phyloP scores from a whole-genome alignment of 345 rosid species.

The Lepidium aucheri region DNA sequence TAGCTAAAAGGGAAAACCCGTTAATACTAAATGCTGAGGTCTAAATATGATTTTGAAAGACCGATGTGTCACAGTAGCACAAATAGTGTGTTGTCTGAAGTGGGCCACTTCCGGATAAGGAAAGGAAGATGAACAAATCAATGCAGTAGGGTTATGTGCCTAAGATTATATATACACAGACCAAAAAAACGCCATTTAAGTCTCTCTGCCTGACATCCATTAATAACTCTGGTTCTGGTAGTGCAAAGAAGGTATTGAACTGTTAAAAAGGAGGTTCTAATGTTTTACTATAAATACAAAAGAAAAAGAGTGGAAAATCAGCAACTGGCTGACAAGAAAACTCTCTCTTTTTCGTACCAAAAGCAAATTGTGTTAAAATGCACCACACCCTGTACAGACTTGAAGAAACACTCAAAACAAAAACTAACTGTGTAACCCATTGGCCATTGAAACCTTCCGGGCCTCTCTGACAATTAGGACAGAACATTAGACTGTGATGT shows the following conservation, averaged over 20 bases:
- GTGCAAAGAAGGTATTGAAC: neutral
- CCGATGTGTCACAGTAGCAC: slow-evolving; percentile 6
- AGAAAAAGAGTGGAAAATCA: slow-evolving; percentile 3
- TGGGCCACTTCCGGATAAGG: slow-evolving; percentile 24
- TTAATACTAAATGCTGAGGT: neutral
- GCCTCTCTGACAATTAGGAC: slow-evolving; percentile 37
- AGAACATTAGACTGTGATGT: slow-evolving; percentile 26
- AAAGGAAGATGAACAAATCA: slow-evolving; percentile 16
- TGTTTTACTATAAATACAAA: slow-evolving; percentile 1
- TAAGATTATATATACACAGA: slow-evolving; percentile 8
- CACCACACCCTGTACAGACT: neutral
- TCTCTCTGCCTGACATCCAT: slow-evolving; percentile 13
- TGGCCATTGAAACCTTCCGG: slow-evolving; percentile 26
- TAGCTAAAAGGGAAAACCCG: too few species aligned
- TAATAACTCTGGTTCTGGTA: slow-evolving; percentile 1
- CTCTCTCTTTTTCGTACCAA: neutral
- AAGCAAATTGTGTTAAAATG: neutral
- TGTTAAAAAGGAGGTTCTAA: neutral
- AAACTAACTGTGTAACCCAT: slow-evolving; percentile 26
- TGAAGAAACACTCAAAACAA: slow-evolving; percentile 13
- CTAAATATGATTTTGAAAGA: slow-evolving; percentile 8
- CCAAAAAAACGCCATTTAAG: slow-evolving; percentile 7
- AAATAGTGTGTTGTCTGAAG: slow-evolving; percentile 17
- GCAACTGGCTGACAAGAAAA: slow-evolving; percentile 14
- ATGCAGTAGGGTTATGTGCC: slow-evolving; percentile 25